Evolutionary conservation across 2,329 filamentous ascomycete species (phyloP).

Genomic region (Neodidymelliopsis sp.): DNA sequence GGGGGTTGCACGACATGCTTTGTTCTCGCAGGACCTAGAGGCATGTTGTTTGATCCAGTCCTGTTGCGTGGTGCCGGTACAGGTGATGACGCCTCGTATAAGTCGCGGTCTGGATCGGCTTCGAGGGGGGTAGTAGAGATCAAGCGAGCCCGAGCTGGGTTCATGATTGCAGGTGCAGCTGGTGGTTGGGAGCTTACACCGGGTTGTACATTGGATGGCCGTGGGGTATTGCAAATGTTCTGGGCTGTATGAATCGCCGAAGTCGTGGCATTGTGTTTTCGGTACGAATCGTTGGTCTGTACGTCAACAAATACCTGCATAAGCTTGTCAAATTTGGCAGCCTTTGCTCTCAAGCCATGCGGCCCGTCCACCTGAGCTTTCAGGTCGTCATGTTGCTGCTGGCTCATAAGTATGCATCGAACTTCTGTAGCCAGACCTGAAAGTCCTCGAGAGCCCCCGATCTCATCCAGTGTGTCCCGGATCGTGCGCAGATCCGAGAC

Average conservation of each 20-base stretch:
- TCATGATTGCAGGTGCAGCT: slow-evolving; percentile 3
- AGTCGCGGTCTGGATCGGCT: slow-evolving; percentile 22
- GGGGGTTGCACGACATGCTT: neutral
- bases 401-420: slow-evolving; percentile 5
- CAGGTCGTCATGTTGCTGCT: slow-evolving; percentile 9
- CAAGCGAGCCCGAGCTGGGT: slow-evolving; percentile 23
- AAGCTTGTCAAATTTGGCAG: slow-evolving; percentile 23
- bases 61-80: slow-evolving; percentile 8
- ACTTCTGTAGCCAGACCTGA: slow-evolving; percentile 15
- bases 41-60: slow-evolving; percentile 27
- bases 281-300: neutral
- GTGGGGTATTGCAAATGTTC: neutral
- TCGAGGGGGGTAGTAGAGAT: slow-evolving; percentile 17
- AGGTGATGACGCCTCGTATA: slow-evolving; percentile 21
- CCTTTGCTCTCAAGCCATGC: slow-evolving; percentile 11
- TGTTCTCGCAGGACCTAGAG: slow-evolving; percentile 16
- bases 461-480: slow-evolving; percentile 17
- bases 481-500: slow-evolving; percentile 18
- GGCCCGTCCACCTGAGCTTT: slow-evolving; percentile 1
- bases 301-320: slow-evolving; percentile 15
- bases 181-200: neutral
- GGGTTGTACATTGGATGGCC: neutral
- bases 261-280: neutral
- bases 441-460: slow-evolving; percentile 17
- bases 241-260: neutral